Evolutionary conservation across 805 yeast genomes (phyloP).

Genomic region (Barnettozyma sucrosica): DNA sequence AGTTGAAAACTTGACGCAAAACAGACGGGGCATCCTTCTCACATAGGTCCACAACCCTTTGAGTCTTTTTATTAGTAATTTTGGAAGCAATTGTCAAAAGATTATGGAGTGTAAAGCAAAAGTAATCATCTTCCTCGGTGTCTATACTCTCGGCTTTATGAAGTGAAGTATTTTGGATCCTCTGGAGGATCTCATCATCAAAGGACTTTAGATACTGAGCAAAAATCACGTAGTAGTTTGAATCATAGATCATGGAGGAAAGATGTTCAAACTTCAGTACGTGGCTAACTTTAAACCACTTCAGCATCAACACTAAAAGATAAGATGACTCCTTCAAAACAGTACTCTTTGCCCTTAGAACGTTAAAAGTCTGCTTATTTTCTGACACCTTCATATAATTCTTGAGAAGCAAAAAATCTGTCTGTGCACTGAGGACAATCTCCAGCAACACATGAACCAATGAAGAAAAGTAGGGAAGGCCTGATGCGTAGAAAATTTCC

Average conservation of each 20-base stretch:
- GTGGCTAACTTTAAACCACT: slow-evolving; percentile 80
- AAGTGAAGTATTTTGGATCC: slow-evolving; percentile 25
- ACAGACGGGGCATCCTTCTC: slow-evolving; percentile 60
- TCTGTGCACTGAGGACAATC: slow-evolving; percentile 38
- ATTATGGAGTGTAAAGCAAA: slow-evolving; percentile 43
- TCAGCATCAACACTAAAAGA: slow-evolving; percentile 45
- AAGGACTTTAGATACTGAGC: slow-evolving; percentile 16
- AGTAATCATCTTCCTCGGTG: slow-evolving; percentile 27
- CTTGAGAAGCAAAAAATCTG: slow-evolving; percentile 6
- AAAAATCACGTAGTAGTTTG: slow-evolving; percentile 39
- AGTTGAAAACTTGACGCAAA: slow-evolving; percentile 48
- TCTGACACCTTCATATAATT: neutral
- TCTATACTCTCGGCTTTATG: slow-evolving; percentile 19
- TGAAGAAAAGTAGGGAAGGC: slow-evolving; percentile 54
- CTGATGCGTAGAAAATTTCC: slow-evolving; percentile 50
- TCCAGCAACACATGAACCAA: slow-evolving; percentile 60
- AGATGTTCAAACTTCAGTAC: slow-evolving; percentile 74
- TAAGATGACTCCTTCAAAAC: slow-evolving; percentile 54
- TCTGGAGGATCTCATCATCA: slow-evolving; percentile 24
- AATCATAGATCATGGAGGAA: slow-evolving; percentile 66
- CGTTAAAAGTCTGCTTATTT: slow-evolving; percentile 38
- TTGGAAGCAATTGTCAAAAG: slow-evolving; percentile 51
- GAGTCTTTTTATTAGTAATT: slow-evolving; percentile 62
- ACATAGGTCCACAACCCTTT: slow-evolving; percentile 59
- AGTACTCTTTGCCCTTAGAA: slow-evolving; percentile 55